Evolutionary conservation across 176 grass and related monocot genomes (phyloP).

Genomic region (Oryza glaberrima): DNA sequence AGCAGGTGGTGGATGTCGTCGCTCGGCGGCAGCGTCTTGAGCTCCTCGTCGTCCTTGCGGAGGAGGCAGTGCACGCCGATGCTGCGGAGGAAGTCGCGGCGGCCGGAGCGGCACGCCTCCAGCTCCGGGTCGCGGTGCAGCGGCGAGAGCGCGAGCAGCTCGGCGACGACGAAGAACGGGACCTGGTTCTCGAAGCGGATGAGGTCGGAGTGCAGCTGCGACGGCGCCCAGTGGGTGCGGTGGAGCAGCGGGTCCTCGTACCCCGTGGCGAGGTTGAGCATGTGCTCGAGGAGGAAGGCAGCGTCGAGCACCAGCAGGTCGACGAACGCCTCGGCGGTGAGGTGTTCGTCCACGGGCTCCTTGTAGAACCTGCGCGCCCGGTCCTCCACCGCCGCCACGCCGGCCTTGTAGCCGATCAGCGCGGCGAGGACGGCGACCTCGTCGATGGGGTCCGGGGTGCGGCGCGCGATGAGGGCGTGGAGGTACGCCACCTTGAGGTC

Average conservation of each 20-base stretch:
- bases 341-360: not conserved
- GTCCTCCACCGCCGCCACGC: not conserved
- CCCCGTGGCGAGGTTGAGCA: constrained; percentile 19
- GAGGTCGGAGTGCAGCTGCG: constrained; percentile 19
- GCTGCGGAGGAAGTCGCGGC: not conserved
- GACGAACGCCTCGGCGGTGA: not conserved
- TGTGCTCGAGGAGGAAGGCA: constrained; percentile 23
- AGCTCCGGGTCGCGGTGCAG: not conserved
- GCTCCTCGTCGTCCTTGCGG: not conserved
- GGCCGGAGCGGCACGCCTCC: not conserved
- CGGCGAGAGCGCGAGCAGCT: not conserved
- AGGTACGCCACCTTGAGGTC: not conserved
- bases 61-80: constrained; percentile 18
- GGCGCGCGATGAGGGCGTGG: not conserved
- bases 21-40: not conserved
- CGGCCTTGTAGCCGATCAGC: not conserved
- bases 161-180: constrained; percentile 20
- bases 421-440: not conserved
- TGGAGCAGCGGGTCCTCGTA: not conserved
- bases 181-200: constrained; percentile 25
- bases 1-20: not conserved
- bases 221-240: not conserved
- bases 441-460: not conserved
- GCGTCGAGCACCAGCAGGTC: constrained; percentile 28
- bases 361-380: not conserved